Evolutionary conservation across 2,329 filamentous ascomycete species (phyloP), one percentile per base, ranked within the genome.

Genomic region (Fusarium continuum): DNA sequence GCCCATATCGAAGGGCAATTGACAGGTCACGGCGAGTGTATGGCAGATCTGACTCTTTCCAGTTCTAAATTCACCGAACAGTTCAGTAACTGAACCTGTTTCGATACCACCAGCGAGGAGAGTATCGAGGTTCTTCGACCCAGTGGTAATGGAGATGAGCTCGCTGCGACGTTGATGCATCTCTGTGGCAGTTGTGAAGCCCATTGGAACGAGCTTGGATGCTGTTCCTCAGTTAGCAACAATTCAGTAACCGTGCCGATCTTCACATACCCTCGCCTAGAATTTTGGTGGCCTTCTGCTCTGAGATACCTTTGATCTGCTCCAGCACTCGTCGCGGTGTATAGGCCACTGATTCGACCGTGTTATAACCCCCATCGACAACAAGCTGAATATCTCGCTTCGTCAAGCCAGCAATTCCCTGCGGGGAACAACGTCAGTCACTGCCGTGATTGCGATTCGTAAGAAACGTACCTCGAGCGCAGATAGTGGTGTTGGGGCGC

Each of bases 21-120:
- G 95, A 74, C 96, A 99, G 40, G 95, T 99, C 25, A 99, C 95
- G 1, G 96, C 95, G n/a, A 99, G 83, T 0, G 95, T 99, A 76
- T 99, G 96, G 72, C 95, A 99, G 55, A 99, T 94, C 77, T 99
- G 95, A 81, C 93, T 97, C 80, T 99, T 99, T 76, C 95, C 96
- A 0, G 95, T 99, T 70, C 95, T 86, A 74, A 99, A 99, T 77
- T 99, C 95, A 74, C 95, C 95, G 74, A 99, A 99, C 4, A 99
- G 89, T 78, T 99, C 96, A 0, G 96, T 99, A 49, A 99, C 96
- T 8, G 93, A 98, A 38, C 96, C 96, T 0, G 95, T 99, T 78
- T 99, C 96, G 45, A 99, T 86, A 55, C 95, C 95, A 70, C 95
- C 95, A 25, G 94, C 95, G 14, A 99, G 85, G 19, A 99, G 83